Evolutionary conservation across 257 asterid genomes (phyloP).

Genomic region (Cinchona pubescens): DNA sequence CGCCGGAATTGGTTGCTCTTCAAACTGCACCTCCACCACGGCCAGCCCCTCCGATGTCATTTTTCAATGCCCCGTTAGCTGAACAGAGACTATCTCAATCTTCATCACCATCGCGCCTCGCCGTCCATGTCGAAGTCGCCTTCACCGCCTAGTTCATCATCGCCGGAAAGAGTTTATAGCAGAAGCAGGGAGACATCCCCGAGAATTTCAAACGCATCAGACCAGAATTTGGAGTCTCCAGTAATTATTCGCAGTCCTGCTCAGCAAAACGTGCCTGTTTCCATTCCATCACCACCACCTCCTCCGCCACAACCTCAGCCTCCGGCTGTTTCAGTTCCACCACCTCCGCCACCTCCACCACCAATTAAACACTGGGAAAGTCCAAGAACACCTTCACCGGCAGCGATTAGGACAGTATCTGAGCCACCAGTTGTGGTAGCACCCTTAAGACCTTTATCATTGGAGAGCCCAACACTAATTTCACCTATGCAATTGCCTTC

Average conservation of each 20-base stretch:
- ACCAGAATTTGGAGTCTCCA: conserved; percentile 31
- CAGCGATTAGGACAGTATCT: conserved; percentile 24
- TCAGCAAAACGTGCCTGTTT: conserved; percentile 9
- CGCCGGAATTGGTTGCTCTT: conserved; percentile 79
- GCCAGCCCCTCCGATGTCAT: conserved; percentile 27
- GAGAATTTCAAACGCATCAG: conserved; percentile 18
- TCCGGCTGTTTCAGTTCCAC: conserved; percentile 27
- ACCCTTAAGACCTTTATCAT: conserved; percentile 45
- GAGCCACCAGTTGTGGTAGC: conserved; percentile 46
- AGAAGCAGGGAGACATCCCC: conserved; percentile 67
- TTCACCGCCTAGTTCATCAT: conserved; percentile 64
- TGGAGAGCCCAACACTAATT: conserved; percentile 39
- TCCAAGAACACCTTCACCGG: conserved; percentile 62
- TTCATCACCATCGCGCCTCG: conserved; percentile 3
- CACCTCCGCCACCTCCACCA: conserved; percentile 53
- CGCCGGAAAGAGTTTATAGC: conserved; percentile 56
- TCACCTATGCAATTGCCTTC: conserved; percentile 62
- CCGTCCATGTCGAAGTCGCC: conserved; percentile 22
- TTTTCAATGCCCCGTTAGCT: conserved; percentile 13
- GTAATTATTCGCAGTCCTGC: conserved; percentile 7
- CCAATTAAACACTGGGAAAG: conserved; percentile 53
- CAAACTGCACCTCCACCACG: conserved; percentile 39
- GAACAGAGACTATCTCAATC: conserved; percentile 28
- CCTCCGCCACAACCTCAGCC: conserved; percentile 12
- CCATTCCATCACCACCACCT: conserved; percentile 27